These are phyloP conservation scores for Grosmannia clavigera DNA, from an alignment of 2,329 filamentous ascomycete genomes.

Conservation along the genomic window DNA sequence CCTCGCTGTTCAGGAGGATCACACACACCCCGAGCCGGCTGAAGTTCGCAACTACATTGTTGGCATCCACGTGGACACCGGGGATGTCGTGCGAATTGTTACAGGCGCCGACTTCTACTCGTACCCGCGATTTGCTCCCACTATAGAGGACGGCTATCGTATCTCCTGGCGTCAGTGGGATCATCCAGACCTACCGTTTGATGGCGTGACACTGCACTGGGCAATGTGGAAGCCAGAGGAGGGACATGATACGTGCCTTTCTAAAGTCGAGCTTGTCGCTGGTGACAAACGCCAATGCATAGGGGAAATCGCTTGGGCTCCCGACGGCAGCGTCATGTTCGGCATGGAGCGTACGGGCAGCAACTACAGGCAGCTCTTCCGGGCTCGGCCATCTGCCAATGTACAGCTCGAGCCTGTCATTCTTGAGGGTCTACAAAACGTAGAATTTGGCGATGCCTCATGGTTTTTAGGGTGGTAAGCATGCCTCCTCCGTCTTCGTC, in stretches of 20 bases:
- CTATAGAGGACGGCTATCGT: constrained; percentile 21
- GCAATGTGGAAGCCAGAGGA: constrained; percentile 21
- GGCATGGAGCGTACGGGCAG: constrained; percentile 26
- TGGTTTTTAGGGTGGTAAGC: constrained; percentile 21
- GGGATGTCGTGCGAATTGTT: constrained; percentile 25
- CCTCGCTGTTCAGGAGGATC: constrained; percentile 40
- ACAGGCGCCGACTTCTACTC: constrained; percentile 40
- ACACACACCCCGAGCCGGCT: constrained; percentile 21
- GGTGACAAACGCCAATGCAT: constrained; percentile 30
- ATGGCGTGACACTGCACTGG: constrained; percentile 29
- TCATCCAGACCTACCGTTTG: constrained; percentile 41
- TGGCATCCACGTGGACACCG: constrained; percentile 27
- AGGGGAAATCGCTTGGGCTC: constrained; percentile 37
- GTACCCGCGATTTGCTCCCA: constrained; percentile 32
- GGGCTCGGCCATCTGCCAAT: constrained; percentile 17
- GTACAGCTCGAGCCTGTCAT: constrained; percentile 15
- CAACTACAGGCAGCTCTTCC: constrained; percentile 35
- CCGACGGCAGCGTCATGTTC: constrained; percentile 35
- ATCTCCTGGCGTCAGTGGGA: constrained; percentile 43
- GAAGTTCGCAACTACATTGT: constrained; percentile 26
- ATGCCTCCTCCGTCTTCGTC: not conserved
- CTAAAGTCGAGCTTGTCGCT: constrained; percentile 24
- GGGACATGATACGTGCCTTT: constrained; percentile 11
- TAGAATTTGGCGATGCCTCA: constrained; percentile 25
- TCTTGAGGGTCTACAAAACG: constrained; percentile 26